Evolutionary conservation across 1,284 basidiomycete genomes (phyloP).

Genomic region (Cutaneotrichosporon arboriforme): DNA sequence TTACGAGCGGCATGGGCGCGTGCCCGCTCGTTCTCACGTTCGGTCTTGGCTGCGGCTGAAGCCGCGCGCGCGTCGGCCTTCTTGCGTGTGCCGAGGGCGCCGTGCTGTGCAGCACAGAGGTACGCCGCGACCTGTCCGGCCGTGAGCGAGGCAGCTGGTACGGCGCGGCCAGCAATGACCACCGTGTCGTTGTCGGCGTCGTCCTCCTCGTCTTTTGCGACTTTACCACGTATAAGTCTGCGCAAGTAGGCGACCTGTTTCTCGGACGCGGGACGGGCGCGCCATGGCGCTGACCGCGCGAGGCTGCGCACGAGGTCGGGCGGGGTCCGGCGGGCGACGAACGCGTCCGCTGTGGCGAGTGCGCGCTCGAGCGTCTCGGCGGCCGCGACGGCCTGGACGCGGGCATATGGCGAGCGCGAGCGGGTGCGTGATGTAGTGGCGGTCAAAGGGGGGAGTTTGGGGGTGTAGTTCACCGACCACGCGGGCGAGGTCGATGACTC

Average conservation of each 20-base stretch:
- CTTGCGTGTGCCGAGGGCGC: no score
- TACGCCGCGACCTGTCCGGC: no score
- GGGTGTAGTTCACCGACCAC: conserved; percentile 24
- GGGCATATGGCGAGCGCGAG: conserved; percentile 17
- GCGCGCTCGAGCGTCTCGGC: conserved; percentile 33
- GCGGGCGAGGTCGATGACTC: background rate
- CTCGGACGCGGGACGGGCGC: conserved; percentile 60
- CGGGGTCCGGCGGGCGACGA: conserved; percentile 25
- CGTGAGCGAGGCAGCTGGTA: no score
- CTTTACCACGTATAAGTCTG: conserved; percentile 38
- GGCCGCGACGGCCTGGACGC: conserved; percentile 17
- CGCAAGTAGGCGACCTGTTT: conserved; percentile 61
- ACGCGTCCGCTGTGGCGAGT: conserved; percentile 49
- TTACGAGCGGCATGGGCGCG: no score
- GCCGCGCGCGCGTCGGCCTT: no score
- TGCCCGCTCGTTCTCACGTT: no score
- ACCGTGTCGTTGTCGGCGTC: no score
- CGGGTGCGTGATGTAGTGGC: conserved; percentile 9
- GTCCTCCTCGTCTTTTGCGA: no score
- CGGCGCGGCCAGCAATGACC: no score
- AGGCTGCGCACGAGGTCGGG: conserved; percentile 51
- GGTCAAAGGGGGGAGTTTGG: conserved; percentile 20
- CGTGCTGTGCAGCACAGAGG: no score
- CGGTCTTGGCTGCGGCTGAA: no score
- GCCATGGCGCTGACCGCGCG: conserved; percentile 66